These are phyloP conservation scores for Lactarius trivialis DNA, from an alignment of 768 basidiomycete species.

Conservation along the genomic window DNA sequence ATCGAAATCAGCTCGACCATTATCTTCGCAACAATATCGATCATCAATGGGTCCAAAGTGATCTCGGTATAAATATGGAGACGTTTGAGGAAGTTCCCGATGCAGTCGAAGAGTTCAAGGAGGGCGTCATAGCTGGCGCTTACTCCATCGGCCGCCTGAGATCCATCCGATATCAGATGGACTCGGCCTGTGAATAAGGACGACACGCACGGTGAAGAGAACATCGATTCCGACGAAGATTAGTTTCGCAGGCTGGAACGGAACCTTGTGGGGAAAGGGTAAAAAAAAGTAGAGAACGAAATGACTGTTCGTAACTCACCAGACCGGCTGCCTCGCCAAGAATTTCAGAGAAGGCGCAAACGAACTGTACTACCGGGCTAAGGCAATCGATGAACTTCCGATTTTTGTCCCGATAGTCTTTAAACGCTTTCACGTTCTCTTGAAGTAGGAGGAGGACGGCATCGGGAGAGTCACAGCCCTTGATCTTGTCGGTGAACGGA, in stretches of 20 bases:
- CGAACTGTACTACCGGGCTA: not conserved
- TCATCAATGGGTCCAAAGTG: not conserved
- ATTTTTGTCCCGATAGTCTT: not conserved
- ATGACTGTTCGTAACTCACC: not conserved
- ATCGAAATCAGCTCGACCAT: slow-evolving; percentile 7
- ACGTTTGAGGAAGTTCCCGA: not conserved
- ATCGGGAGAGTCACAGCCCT: not conserved
- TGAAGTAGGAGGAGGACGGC: not conserved
- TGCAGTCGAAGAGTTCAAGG: not conserved
- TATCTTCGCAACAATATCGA: slow-evolving; percentile 3
- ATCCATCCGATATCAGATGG: not conserved
- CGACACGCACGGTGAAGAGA: not conserved
- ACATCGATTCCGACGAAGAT: not conserved
- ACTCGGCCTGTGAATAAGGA: too few species aligned
- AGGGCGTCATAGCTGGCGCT: slow-evolving; percentile 12
- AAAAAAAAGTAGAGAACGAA: not conserved
- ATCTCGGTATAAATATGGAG: slow-evolving; percentile 1
- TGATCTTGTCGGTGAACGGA: not conserved
- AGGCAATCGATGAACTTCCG: not conserved
- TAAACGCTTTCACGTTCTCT: not conserved
- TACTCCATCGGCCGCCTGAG: not conserved
- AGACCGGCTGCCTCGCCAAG: not conserved
- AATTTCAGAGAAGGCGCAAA: not conserved
- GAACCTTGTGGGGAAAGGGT: not conserved
- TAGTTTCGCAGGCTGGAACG: not conserved